Conservation (phyloP, 2,329 filamentous ascomycete genomes). For the Neopestalotiopsis sp. region DNA sequence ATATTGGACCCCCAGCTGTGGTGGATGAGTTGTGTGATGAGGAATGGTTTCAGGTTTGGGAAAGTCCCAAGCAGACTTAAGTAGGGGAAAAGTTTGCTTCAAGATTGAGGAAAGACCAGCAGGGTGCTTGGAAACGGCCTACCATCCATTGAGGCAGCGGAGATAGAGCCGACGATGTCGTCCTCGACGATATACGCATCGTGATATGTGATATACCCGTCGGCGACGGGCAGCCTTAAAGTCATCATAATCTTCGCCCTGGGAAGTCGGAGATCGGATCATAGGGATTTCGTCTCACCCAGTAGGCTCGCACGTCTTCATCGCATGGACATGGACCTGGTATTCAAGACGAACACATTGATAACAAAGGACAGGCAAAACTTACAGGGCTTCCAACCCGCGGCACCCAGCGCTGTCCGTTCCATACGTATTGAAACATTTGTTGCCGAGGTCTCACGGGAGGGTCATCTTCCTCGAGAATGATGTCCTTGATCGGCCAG, state of each 20-base stretch:
- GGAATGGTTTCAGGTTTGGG: not conserved
- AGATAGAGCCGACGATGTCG: not conserved
- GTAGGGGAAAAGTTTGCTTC: not conserved
- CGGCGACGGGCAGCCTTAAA: not conserved
- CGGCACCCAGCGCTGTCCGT: conserved; percentile 33
- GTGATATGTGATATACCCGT: not conserved
- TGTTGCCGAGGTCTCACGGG: conserved; percentile 16
- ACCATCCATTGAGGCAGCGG: not conserved
- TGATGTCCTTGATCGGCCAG: conserved; percentile 54
- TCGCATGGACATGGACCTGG: not conserved
- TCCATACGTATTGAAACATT: conserved; percentile 34
- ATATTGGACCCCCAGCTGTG: not conserved
- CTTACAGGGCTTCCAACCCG: conserved; percentile 29
- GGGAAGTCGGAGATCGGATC: not conserved
- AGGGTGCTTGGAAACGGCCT: not conserved
- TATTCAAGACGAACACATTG: not conserved
- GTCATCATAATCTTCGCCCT: not conserved
- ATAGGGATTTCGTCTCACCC: not conserved
- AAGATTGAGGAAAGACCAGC: not conserved
- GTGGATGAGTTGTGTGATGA: not conserved
- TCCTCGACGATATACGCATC: not conserved
- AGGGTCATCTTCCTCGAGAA: conserved; percentile 49
- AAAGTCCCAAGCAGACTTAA: conserved; percentile 13
- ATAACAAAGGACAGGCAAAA: conserved; percentile 19
- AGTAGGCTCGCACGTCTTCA: not conserved